Evolutionary conservation across 192 early-diverging fungal genomes (phyloP).

Genomic region (Backusella morwellensis): DNA sequence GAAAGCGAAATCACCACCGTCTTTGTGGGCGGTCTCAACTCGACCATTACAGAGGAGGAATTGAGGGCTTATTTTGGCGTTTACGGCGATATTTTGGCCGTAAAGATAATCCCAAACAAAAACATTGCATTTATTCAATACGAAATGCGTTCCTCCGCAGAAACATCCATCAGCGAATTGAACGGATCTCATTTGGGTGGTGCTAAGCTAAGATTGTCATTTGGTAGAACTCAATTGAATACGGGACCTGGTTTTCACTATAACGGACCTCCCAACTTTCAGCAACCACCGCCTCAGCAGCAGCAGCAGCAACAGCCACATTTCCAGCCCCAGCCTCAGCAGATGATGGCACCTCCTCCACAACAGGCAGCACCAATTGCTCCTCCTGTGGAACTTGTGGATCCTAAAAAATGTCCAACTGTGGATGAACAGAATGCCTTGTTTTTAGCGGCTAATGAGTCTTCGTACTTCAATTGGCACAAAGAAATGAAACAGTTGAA

Average conservation of each 20-base stretch:
- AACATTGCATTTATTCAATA: conserved; percentile 15
- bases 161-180: conserved; percentile 9
- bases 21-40: conserved; percentile 14
- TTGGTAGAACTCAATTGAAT: conserved; percentile 17
- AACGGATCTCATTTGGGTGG: conserved; percentile 14
- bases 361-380: not conserved
- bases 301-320: not conserved
- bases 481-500: not conserved
- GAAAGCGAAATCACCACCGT: conserved; percentile 13
- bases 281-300: not conserved
- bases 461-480: not conserved
- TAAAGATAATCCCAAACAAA: conserved; percentile 15
- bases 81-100: conserved; percentile 10
- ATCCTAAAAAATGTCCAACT: not conserved
- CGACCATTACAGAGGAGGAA: conserved; percentile 16
- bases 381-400: conserved; percentile 1
- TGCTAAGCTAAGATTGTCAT: conserved; percentile 15
- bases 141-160: not conserved
- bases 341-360: not conserved
- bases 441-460: not conserved
- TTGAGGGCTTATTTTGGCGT: conserved; percentile 7
- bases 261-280: not conserved
- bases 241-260: not conserved
- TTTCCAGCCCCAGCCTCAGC: not conserved
- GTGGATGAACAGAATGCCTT: conserved; percentile 7